phyloP scores from a whole-genome alignment of 2,329 filamentous ascomycete genomes.

The Daldinia sp. region DNA sequence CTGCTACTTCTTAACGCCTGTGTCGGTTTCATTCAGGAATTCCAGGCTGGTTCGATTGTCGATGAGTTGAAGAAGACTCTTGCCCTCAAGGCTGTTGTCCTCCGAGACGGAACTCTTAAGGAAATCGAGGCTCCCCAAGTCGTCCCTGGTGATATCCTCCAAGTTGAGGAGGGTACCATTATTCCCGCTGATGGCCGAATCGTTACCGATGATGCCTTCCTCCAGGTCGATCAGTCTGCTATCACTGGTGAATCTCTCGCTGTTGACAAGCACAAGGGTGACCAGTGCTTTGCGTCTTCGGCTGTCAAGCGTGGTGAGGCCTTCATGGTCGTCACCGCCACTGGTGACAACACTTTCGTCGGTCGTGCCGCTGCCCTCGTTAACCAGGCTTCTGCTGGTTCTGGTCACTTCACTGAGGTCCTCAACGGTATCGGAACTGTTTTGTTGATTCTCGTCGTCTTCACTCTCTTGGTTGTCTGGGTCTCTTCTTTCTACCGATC shows the following conservation, averaged over 20 bases:
- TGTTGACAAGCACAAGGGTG: slow-evolving; percentile 85
- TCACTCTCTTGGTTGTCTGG: slow-evolving; percentile 86
- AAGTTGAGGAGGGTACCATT: slow-evolving; percentile 91
- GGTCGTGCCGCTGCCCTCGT: slow-evolving; percentile 88
- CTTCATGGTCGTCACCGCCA: slow-evolving; percentile 82
- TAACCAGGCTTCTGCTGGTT: slow-evolving; percentile 75
- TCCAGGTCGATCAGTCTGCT: slow-evolving; percentile 91
- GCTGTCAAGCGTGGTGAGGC: slow-evolving; percentile 91
- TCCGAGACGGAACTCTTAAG: slow-evolving; percentile 79
- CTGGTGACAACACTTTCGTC: slow-evolving; percentile 90
- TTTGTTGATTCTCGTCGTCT: slow-evolving; percentile 79
- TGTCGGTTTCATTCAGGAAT: slow-evolving; percentile 91
- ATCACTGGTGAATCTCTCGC: slow-evolving; percentile 93
- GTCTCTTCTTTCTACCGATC: slow-evolving; percentile 87
- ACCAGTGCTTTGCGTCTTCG: slow-evolving; percentile 85
- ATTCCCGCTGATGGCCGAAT: slow-evolving; percentile 89
- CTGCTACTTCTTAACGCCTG: slow-evolving; percentile 83
- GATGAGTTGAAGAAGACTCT: slow-evolving; percentile 91
- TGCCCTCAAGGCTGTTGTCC: slow-evolving; percentile 85
- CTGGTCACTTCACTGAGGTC: slow-evolving; percentile 90
- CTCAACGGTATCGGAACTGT: slow-evolving; percentile 86
- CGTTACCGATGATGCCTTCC: slow-evolving; percentile 82
- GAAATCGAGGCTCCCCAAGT: slow-evolving; percentile 85
- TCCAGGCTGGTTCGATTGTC: slow-evolving; percentile 88
- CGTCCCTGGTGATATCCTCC: slow-evolving; percentile 88